Evolutionary conservation across 179 eudicot genomes (phyloP), one percentile per base, ranked within the genome.

Genomic region (Spergularia azorica): DNA sequence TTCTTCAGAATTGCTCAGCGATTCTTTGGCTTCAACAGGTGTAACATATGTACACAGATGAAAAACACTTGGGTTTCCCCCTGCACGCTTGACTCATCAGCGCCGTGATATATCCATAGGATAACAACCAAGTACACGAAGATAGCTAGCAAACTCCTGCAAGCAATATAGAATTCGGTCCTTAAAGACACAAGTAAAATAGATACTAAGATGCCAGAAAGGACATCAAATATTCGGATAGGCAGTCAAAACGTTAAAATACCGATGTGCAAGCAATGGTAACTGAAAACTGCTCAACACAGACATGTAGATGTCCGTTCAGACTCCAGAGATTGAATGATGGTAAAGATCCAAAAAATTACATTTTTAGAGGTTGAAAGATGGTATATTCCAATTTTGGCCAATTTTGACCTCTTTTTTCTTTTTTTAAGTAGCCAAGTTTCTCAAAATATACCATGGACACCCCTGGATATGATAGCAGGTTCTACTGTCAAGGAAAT

Each of bases 91-190:
- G 58, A 74, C 38, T 48, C 54, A 52, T 70, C 43, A 78, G 13
- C 71, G 48, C n/a, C 51, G 50, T 15, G 70, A 68, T 63, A 69
- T 80, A 52, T 94, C 91, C 85, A 88, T 79, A 0, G 98, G 98
- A 79, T 92, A 94, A 63, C 90, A 89, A 75, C 98, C 98, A 13
- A 94, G 97, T 55, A 94, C 92, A 56, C 98, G 96, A 46, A 94
- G 83, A 79, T 90, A 94, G 75, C 88, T 87, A 12, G 97, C 89
- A 73, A 92, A 86, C 79, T 94, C 98, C 98, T 94, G 97, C 85
- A 80, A 80, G 17, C 17, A 52, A 26, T 26, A 26, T 0, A 26
- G 32, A 26, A 26, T 26, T 2, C 32, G 32, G 32, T 26, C 32
- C 32, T 26, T 26, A 26, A 26, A 26, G 32, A 26, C 0, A 26